Conservation (phyloP, 257 asterid species). For the Paulownia fortunei region DNA sequence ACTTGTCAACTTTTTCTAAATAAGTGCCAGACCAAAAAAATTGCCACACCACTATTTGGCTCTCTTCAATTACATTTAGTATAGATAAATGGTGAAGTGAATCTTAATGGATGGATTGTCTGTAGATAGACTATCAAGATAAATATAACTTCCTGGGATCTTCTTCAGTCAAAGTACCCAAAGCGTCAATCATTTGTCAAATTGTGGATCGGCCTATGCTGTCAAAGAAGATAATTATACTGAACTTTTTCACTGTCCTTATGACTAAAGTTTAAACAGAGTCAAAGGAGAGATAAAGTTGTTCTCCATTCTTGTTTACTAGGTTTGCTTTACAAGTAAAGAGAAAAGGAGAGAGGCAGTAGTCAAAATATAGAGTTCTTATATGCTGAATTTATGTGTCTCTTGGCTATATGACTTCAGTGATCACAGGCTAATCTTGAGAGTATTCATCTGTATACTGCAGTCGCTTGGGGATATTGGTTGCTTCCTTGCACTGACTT, state of each 20-base stretch:
- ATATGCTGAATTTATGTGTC: too few relatives aligned
- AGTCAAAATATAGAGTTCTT: neutral
- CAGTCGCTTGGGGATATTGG: neutral
- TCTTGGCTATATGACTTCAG: neutral
- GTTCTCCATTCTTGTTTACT: neutral
- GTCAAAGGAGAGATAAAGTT: neutral
- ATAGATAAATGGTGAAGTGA: neutral
- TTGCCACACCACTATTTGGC: neutral
- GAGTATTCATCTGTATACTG: neutral
- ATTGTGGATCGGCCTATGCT: constrained; percentile 10
- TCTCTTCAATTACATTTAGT: neutral
- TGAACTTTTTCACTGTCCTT: neutral
- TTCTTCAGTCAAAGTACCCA: neutral
- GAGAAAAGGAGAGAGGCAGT: neutral
- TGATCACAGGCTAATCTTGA: constrained; percentile 4
- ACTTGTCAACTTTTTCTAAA: neutral
- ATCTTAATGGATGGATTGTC: neutral
- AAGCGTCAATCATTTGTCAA: constrained; percentile 1
- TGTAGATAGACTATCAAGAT: neutral
- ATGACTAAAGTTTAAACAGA: neutral
- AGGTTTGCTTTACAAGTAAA: too few relatives aligned
- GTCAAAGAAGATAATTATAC: neutral
- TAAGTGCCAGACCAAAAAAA: neutral
- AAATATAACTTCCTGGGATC: neutral
- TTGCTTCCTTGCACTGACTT: constrained; percentile 23